Conservation (phyloP, 1,284 basidiomycete species). For the Coniophora puteana region DNA sequence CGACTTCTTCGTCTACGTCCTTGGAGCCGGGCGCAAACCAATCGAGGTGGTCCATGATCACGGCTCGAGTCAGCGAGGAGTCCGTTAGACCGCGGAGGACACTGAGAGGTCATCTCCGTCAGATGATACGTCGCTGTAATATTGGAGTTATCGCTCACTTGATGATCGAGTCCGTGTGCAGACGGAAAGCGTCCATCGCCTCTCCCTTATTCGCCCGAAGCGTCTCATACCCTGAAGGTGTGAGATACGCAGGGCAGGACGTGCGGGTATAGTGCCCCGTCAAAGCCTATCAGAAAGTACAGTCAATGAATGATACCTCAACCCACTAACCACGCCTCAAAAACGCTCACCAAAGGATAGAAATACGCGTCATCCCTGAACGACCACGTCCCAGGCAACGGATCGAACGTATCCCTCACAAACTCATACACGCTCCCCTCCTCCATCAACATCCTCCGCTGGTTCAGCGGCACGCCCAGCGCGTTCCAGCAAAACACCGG, state of each 20-base stretch:
- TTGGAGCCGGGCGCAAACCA: slow-evolving; percentile 64
- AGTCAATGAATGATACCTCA: slow-evolving; percentile 4
- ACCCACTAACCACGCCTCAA: background rate
- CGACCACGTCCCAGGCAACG: slow-evolving; percentile 47
- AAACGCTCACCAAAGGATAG: slow-evolving; percentile 51
- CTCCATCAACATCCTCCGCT: slow-evolving; percentile 64
- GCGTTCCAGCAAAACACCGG: slow-evolving; percentile 82
- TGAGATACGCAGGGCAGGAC: slow-evolving; percentile 76
- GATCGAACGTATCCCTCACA: slow-evolving; percentile 62
- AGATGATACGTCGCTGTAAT: slow-evolving; percentile 11
- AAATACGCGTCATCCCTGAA: slow-evolving; percentile 65
- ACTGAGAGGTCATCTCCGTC: slow-evolving; percentile 25
- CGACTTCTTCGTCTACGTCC: slow-evolving; percentile 62
- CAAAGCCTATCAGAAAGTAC: slow-evolving; percentile 38
- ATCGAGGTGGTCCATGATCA: slow-evolving; percentile 83
- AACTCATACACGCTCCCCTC: slow-evolving; percentile 63
- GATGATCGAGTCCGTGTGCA: slow-evolving; percentile 78
- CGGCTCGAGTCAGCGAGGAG: slow-evolving; percentile 56
- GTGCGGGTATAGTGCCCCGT: slow-evolving; percentile 62
- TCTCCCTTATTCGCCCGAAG: slow-evolving; percentile 49
- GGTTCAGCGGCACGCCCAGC: slow-evolving; percentile 75
- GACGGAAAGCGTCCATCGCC: slow-evolving; percentile 60
- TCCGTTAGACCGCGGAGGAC: slow-evolving; percentile 55
- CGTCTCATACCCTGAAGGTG: slow-evolving; percentile 58
- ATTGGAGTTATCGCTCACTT: slow-evolving; percentile 56